Percentiles rank a stretch among this genome's conserved stretches.
Evolutionary conservation across 1,284 basidiomycete species (phyloP).

Genomic region (Cutaneotrichosporon spelunceum): DNA sequence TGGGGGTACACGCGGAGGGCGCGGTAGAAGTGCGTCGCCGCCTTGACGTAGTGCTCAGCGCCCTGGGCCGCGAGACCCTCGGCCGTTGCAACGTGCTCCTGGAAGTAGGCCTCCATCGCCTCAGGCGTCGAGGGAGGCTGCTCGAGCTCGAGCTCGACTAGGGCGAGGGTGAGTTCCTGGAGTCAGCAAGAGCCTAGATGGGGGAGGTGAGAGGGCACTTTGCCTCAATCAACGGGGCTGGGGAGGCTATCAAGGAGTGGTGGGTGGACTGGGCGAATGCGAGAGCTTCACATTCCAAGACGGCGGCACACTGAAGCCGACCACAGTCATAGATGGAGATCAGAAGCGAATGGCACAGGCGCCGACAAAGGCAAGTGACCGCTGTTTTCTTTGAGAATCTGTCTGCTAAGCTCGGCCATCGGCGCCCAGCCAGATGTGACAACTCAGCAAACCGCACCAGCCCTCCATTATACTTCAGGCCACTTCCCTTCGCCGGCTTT

Average conservation of each 20-base stretch:
- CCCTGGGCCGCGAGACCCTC: constrained; percentile 79
- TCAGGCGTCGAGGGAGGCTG: constrained; percentile 64
- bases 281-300: too few species aligned
- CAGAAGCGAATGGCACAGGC: too few species aligned
- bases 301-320: too few species aligned
- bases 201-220: neutral
- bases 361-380: too few species aligned
- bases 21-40: constrained; percentile 87
- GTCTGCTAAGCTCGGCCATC: too few species aligned
- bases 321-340: too few species aligned
- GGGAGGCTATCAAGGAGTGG: neutral
- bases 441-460: neutral
- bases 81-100: constrained; percentile 80
- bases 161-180: constrained; percentile 23
- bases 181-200: constrained; percentile 6
- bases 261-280: neutral
- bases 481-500: neutral
- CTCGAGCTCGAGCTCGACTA: constrained; percentile 40
- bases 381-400: too few species aligned
- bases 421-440: too few species aligned
- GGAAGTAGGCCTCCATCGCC: constrained; percentile 83
- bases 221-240: neutral
- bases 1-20: constrained; percentile 92
- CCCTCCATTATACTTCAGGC: neutral
- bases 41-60: constrained; percentile 68